phyloP scores from a whole-genome alignment of 495 filamentous ascomycete genomes.

The Neurospora tetraspora region DNA sequence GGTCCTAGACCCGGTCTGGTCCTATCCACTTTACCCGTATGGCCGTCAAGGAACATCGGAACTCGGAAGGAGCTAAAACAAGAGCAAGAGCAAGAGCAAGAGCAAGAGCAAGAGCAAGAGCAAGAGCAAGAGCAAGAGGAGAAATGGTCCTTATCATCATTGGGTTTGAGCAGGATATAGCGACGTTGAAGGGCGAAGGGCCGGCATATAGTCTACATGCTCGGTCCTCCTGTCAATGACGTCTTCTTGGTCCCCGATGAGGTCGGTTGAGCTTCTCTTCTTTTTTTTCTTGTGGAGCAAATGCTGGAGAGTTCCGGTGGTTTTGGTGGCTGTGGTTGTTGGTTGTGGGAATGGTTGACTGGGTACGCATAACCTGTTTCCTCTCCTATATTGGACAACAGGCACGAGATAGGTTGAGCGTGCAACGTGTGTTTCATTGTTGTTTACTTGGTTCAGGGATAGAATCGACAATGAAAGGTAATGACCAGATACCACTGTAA shows the following conservation, averaged over 20 bases:
- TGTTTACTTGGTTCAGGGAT: background rate
- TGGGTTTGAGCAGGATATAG: background rate
- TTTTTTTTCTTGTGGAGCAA: no score
- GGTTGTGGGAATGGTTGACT: background rate
- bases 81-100: no score
- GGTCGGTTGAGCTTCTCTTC: background rate
- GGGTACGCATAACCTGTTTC: background rate
- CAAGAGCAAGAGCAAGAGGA: background rate
- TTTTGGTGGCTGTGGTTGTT: background rate
- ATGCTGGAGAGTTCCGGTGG: background rate
- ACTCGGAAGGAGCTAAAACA: background rate
- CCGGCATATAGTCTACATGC: background rate
- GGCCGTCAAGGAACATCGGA: background rate
- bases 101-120: no score
- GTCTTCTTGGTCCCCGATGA: background rate
- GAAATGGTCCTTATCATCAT: background rate
- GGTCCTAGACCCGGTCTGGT: background rate
- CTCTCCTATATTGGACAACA: background rate
- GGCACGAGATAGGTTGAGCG: background rate
- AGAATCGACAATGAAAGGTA: background rate
- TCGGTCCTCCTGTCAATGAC: background rate
- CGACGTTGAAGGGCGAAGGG: background rate
- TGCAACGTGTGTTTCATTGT: background rate
- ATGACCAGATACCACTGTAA: background rate
- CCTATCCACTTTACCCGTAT: background rate